phyloP scores from a whole-genome alignment of 345 rosid genomes.

The Isatis tinctoria region DNA sequence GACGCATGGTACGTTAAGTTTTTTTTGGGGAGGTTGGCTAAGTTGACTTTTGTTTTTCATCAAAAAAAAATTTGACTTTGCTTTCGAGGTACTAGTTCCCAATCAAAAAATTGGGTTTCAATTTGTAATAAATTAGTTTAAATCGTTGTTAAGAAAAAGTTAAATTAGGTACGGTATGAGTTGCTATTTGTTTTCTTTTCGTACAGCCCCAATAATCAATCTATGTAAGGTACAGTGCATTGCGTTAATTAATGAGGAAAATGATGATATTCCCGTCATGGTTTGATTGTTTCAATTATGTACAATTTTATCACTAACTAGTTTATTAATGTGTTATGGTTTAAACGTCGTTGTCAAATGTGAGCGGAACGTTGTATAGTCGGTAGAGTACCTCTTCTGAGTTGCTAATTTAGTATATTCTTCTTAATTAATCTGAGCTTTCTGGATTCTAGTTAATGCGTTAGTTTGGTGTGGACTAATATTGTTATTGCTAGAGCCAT shows the following conservation, averaged over 20 bases:
- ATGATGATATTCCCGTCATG: background rate
- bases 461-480: background rate
- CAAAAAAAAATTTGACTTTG: too few relatives aligned
- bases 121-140: background rate
- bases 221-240: background rate
- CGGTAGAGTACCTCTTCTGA: background rate
- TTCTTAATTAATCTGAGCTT: background rate
- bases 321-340: background rate
- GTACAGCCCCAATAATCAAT: background rate
- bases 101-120: background rate
- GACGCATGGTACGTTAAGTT: background rate
- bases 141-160: background rate
- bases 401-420: background rate
- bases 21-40: background rate
- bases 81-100: background rate
- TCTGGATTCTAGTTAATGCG: background rate
- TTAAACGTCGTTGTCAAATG: slow-evolving; percentile 7
- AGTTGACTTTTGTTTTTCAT: slow-evolving; percentile 9
- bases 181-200: background rate
- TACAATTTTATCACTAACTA: background rate
- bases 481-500: background rate
- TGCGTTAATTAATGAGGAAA: background rate
- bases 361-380: slow-evolving; percentile 2
- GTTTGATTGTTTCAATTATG: background rate
- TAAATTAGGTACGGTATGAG: background rate